Evolutionary conservation across 306 rosid species (phyloP).

Genomic region (Senna tora): DNA sequence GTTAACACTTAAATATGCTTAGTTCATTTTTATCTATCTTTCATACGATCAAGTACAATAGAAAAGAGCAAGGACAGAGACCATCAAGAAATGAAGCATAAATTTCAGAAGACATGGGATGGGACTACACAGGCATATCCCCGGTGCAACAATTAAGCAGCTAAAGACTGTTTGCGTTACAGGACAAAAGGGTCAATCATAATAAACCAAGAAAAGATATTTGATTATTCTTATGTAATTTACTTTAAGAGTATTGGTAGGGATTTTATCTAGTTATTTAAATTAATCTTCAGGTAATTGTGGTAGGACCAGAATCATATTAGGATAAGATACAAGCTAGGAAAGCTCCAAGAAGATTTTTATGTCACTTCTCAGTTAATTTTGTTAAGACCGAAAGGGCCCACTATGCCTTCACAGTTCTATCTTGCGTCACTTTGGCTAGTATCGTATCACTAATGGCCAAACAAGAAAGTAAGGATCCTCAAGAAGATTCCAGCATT

Average conservation of each 20-base stretch:
- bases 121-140: constrained; percentile 4
- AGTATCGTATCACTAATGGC: constrained; percentile 5
- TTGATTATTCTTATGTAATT: too few relatives aligned
- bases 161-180: neutral
- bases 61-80: constrained; percentile 6
- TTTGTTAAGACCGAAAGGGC: too few relatives aligned
- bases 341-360: too few relatives aligned
- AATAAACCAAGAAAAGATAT: neutral
- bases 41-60: neutral
- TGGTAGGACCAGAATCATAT: too few relatives aligned
- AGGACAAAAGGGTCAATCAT: neutral
- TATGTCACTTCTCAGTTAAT: too few relatives aligned
- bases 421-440: neutral
- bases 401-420: too few relatives aligned
- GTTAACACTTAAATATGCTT: neutral
- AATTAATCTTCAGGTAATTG: too few relatives aligned
- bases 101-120: neutral
- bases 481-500: neutral
- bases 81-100: neutral
- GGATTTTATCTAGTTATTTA: too few relatives aligned
- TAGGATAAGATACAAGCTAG: too few relatives aligned
- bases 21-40: constrained; percentile 7
- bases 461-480: neutral
- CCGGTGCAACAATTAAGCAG: neutral
- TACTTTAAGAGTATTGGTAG: too few relatives aligned